Conservation (phyloP, 768 basidiomycete species). For the Plicaturopsis crispa region DNA sequence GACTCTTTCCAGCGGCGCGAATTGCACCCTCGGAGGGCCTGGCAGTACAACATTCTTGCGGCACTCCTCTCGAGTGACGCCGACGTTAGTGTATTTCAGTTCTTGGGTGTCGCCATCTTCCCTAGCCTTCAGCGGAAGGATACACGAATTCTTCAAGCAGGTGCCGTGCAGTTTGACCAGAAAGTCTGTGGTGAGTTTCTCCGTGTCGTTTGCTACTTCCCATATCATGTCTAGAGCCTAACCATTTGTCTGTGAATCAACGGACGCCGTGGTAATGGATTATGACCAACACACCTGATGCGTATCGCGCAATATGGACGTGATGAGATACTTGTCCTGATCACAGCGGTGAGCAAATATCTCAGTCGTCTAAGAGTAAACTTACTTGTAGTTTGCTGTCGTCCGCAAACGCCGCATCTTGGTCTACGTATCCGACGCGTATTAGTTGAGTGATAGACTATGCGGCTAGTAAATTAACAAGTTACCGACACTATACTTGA, state of each 20-base stretch:
- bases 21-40: not conserved
- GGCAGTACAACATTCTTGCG: not conserved
- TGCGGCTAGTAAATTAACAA: not conserved
- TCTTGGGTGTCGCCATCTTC: not conserved
- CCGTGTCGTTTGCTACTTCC: not conserved
- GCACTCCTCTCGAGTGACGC: not conserved
- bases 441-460: not conserved
- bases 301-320: not conserved
- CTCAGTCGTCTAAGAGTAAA: no score
- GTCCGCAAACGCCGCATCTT: not conserved
- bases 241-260: not conserved
- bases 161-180: not conserved
- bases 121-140: not conserved
- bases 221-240: not conserved
- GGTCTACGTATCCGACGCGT: not conserved
- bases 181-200: not conserved
- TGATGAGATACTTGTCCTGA: not conserved
- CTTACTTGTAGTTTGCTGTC: not conserved
- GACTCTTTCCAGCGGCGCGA: not conserved
- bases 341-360: no score
- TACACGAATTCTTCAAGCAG: not conserved
- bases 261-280: not conserved
- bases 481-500: not conserved
- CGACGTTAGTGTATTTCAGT: not conserved
- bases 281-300: not conserved